Evolutionary conservation across 2,329 filamentous ascomycete species (phyloP).

Genomic region (Periconia sp.): DNA sequence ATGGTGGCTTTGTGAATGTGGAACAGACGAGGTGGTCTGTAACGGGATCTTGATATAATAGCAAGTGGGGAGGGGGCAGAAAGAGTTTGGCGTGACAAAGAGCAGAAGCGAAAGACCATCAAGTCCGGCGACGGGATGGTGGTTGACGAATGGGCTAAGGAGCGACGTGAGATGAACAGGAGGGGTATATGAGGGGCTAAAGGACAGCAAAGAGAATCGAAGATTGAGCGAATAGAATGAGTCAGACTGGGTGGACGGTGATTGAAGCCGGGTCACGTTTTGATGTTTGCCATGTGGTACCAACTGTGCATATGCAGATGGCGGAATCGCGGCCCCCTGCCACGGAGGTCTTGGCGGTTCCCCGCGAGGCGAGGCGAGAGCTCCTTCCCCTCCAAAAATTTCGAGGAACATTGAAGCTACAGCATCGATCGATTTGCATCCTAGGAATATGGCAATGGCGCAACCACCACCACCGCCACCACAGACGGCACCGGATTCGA

Average conservation of each 20-base stretch:
- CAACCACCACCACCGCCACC: not conserved
- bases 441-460: not conserved
- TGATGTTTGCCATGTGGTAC: not conserved
- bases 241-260: conserved; percentile 14
- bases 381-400: conserved; percentile 18
- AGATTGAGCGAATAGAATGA: conserved; percentile 11
- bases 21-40: conserved; percentile 15
- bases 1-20: conserved; percentile 24
- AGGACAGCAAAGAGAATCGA: conserved; percentile 9
- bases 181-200: conserved; percentile 13
- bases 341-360: conserved; percentile 24
- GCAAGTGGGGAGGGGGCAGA: conserved; percentile 23
- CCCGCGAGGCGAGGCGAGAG: conserved; percentile 9
- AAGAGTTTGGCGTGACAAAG: conserved; percentile 29
- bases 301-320: not conserved
- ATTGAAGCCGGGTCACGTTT: conserved; percentile 26
- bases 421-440: conserved; percentile 16
- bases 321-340: conserved; percentile 16
- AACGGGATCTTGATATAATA: conserved; percentile 14
- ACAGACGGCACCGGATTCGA: not conserved
- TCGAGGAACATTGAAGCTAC: conserved; percentile 24
- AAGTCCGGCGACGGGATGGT: conserved; percentile 17
- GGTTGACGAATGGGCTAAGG: conserved; percentile 12
- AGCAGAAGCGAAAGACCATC: conserved; percentile 33
- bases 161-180: conserved; percentile 15